Evolutionary conservation across 1,284 basidiomycete species (phyloP), one percentile per base, ranked within the genome.

Genomic region (Porogramme epimiltina): DNA sequence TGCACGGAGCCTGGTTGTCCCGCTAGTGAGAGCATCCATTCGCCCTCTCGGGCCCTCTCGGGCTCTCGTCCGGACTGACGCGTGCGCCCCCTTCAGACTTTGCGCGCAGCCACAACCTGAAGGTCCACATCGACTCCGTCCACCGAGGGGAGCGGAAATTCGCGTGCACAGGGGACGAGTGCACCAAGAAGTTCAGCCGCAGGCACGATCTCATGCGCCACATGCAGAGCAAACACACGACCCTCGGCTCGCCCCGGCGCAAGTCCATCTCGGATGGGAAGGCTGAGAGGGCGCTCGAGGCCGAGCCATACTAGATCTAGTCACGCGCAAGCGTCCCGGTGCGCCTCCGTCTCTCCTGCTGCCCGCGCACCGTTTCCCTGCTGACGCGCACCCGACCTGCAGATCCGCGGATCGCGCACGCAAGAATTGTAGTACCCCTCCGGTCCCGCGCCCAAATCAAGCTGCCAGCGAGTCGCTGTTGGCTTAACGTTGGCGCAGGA

Each of bases 91-190:
- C 4, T 2, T 16, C 36, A 52, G 51, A 9, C 11, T 52, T 52
- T 41, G 42, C 54, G 1, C 54, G 57, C 2, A 49, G 34, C n/a
- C 43, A 59, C 42, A 59, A 59, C 42, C 41, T 51, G 2, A 47
- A 44, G n/a, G 51, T 49, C 3, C 57, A 59, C 45, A 13, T 42
- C 41, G 26, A 28, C 1, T 26, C 46, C 25, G 51, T 55, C 23
- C 57, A 59, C 49, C 4, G 31, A 3, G 23, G 33, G 3, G 9
- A 34, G 42, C 57, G 57, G 16, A 5, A 11, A 3, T 31, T 39
- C 33, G 41, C n/a, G 8, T 59, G 57, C 54, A 13, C 16, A 5
- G 34, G 46, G 0, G 10, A 11, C 0, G 46, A 33, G 6, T 54
- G 52, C 34, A 33, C 2, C 2, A 42, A 38, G 20, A 28, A 20